Evolutionary conservation across 2,329 filamentous ascomycete species (phyloP).

Genomic region (Penicillium thymicola): DNA sequence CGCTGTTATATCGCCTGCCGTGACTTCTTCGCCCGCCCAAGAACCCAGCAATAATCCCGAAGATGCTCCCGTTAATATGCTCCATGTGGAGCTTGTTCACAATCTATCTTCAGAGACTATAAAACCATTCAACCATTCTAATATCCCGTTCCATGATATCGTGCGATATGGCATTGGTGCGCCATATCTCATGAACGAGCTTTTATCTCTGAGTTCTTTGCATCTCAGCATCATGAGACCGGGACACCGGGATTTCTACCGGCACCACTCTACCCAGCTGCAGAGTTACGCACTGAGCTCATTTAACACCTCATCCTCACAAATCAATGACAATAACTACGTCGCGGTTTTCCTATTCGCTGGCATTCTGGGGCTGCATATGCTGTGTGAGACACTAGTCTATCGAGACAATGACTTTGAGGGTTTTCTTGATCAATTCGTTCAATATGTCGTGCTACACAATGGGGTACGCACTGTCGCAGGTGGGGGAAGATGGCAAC

Average conservation of each 20-base stretch:
- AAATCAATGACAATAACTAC: slow-evolving; percentile 16
- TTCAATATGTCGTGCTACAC: slow-evolving; percentile 26
- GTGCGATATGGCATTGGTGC: slow-evolving; percentile 8
- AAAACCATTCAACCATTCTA: neutral
- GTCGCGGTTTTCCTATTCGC: slow-evolving; percentile 25
- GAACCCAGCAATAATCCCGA: neutral
- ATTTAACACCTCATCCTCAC: slow-evolving; percentile 10
- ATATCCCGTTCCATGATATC: slow-evolving; percentile 1
- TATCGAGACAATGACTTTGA: slow-evolving; percentile 41
- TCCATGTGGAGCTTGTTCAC: slow-evolving; percentile 31
- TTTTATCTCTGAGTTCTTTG: slow-evolving; percentile 47
- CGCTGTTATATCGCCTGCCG: neutral
- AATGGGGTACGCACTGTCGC: slow-evolving; percentile 23
- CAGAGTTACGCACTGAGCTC: slow-evolving; percentile 22
- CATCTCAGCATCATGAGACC: slow-evolving; percentile 39
- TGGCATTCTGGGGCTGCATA: slow-evolving; percentile 32
- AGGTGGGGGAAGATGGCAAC: slow-evolving; percentile 9
- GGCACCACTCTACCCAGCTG: slow-evolving; percentile 38
- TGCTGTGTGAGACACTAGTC: slow-evolving; percentile 49
- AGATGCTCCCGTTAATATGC: slow-evolving; percentile 26
- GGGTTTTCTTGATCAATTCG: slow-evolving; percentile 28
- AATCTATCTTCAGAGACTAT: slow-evolving; percentile 20
- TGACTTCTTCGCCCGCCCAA: neutral
- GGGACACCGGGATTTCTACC: slow-evolving; percentile 35
- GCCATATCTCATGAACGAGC: slow-evolving; percentile 49